phyloP scores from a whole-genome alignment of 2,329 filamentous ascomycete genomes.

The Fusarium sp. region DNA sequence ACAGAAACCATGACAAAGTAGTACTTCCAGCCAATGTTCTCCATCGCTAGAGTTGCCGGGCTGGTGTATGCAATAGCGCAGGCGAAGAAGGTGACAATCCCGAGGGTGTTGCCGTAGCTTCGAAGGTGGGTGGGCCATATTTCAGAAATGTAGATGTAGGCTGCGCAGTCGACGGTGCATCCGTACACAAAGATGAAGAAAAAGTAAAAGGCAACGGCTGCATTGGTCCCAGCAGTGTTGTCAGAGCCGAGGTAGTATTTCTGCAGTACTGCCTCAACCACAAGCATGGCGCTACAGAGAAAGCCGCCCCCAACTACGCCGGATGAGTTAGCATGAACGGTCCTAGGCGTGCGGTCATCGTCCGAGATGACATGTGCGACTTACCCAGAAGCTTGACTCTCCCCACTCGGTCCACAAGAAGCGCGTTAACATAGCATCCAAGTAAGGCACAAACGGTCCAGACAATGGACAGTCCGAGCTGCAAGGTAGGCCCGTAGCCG shows the following conservation, averaged over 20 bases:
- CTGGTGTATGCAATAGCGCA: neutral
- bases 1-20: neutral
- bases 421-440: neutral
- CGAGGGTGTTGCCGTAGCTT: neutral
- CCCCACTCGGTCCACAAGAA: neutral
- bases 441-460: neutral
- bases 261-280: neutral
- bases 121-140: neutral
- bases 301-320: neutral
- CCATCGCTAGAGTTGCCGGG: neutral
- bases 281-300: neutral
- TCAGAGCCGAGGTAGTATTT: neutral
- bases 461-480: neutral
- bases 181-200: neutral
- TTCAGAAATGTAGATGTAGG: neutral
- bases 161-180: neutral
- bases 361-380: neutral
- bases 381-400: neutral
- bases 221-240: neutral
- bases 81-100: neutral
- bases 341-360: neutral
- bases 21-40: neutral
- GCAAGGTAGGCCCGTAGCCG: neutral
- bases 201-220: neutral
- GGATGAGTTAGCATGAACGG: neutral